Evolutionary conservation across 176 grass and related monocot species (phyloP).

Genomic region (Tillandsia fasciculata): DNA sequence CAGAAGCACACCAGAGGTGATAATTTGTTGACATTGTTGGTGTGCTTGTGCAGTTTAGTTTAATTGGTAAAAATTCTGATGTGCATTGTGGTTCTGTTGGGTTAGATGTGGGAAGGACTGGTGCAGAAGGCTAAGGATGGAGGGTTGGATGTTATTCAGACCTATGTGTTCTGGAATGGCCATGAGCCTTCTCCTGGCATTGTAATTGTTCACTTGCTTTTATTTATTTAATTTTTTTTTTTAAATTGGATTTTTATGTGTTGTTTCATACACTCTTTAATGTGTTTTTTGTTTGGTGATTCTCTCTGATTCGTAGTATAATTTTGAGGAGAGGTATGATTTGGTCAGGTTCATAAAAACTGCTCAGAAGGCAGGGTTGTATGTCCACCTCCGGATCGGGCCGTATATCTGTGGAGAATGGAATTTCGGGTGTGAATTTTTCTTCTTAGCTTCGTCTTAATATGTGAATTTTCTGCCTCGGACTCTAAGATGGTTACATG

Average conservation of each 20-base stretch:
- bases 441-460: conserved; percentile 8
- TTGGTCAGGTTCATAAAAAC: conserved; percentile 94
- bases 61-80: neutral
- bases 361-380: conserved; percentile 67
- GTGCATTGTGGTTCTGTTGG: neutral
- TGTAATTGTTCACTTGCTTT: conserved; percentile 32
- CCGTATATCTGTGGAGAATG: conserved; percentile 98
- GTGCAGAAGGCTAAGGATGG: conserved; percentile 95
- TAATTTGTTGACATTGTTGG: neutral
- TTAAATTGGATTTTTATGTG: neutral
- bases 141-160: conserved; percentile 93
- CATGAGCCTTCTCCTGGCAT: conserved; percentile 87
- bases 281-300: conserved; percentile 8
- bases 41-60: neutral
- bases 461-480: conserved; percentile 8
- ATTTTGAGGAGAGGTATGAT: conserved; percentile 96
- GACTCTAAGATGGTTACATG: neutral
- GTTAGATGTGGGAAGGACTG: conserved; percentile 95
- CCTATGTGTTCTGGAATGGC: conserved; percentile 98
- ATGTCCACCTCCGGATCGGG: conserved; percentile 93
- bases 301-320: conserved; percentile 56
- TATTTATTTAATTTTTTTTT: neutral
- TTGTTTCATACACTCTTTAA: conserved; percentile 11
- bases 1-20: conserved; percentile 86
- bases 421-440: conserved; percentile 80